Conservation (phyloP, 345 rosid genomes). For the Punica granatum region DNA sequence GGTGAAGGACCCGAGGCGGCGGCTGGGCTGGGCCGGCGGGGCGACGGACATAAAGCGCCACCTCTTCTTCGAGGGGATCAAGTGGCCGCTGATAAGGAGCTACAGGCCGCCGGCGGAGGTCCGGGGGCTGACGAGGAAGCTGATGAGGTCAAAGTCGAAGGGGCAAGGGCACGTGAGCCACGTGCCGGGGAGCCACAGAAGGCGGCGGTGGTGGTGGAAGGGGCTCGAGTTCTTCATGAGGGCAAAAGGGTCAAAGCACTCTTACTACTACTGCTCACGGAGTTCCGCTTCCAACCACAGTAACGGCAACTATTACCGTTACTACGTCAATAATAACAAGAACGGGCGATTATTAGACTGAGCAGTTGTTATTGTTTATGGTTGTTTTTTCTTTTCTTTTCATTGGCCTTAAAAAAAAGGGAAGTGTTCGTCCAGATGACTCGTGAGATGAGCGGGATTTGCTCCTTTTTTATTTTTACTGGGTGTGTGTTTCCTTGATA, state of each 20-base stretch:
- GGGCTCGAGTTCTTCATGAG: constrained; percentile 28
- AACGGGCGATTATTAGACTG: not conserved
- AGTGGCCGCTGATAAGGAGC: constrained; percentile 77
- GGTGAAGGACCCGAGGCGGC: constrained; percentile 60
- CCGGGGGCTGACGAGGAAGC: constrained; percentile 37
- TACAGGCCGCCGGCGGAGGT: constrained; percentile 73
- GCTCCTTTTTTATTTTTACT: not conserved
- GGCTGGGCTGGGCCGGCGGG: constrained; percentile 75
- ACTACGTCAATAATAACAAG: constrained; percentile 16
- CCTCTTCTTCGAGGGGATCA: constrained; percentile 59
- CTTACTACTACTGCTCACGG: constrained; percentile 11
- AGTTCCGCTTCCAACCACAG: constrained; percentile 18
- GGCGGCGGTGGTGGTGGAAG: constrained; percentile 42
- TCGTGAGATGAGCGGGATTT: not conserved
- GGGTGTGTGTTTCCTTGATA: not conserved
- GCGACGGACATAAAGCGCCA: constrained; percentile 78
- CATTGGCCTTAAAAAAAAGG: too few relatives aligned
- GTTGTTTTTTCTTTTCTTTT: too few relatives aligned
- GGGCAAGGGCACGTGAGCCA: constrained; percentile 20
- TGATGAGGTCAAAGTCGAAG: constrained; percentile 27
- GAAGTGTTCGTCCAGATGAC: not conserved
- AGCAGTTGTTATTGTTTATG: too few relatives aligned
- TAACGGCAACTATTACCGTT: constrained; percentile 34
- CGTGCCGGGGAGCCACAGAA: constrained; percentile 16
- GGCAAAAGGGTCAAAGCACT: constrained; percentile 13